phyloP scores from a whole-genome alignment of 2,329 filamentous ascomycete genomes.

The Apiospora aurea region DNA sequence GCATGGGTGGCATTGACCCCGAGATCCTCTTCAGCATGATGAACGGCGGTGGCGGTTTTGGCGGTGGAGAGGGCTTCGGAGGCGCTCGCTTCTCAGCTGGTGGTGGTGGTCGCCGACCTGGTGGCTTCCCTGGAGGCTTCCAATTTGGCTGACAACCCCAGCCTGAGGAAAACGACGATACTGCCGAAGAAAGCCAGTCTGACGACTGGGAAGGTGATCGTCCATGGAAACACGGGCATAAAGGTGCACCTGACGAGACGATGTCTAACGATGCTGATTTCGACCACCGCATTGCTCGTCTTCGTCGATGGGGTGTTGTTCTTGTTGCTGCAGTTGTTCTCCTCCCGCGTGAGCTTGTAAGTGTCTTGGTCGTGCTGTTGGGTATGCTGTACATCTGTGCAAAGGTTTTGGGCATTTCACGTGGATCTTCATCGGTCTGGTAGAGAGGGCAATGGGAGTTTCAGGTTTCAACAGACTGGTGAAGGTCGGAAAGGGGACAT shows the following conservation, averaged over 20 bases:
- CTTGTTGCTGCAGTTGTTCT: slow-evolving; percentile 40
- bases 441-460: slow-evolving; percentile 19
- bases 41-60: slow-evolving; percentile 68
- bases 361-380: slow-evolving; percentile 43
- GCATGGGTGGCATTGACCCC: slow-evolving; percentile 73
- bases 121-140: slow-evolving; percentile 61
- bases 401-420: slow-evolving; percentile 35
- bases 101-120: slow-evolving; percentile 51
- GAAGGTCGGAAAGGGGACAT: neutral
- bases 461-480: slow-evolving; percentile 5
- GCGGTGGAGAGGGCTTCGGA: slow-evolving; percentile 57
- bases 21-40: slow-evolving; percentile 87
- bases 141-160: slow-evolving; percentile 60
- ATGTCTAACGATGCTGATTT: slow-evolving; percentile 29
- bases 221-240: slow-evolving; percentile 45
- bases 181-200: slow-evolving; percentile 31
- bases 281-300: slow-evolving; percentile 37
- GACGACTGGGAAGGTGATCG: slow-evolving; percentile 38
- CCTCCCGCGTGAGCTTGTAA: slow-evolving; percentile 40
- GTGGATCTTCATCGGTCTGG: slow-evolving; percentile 26
- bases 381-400: slow-evolving; percentile 39
- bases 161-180: slow-evolving; percentile 41
- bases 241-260: slow-evolving; percentile 24
- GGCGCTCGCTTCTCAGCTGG: slow-evolving; percentile 61
- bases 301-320: slow-evolving; percentile 40